Evolutionary conservation across 2,329 filamentous ascomycete genomes (phyloP).

Genomic region (Chaetomiaceae sp.): DNA sequence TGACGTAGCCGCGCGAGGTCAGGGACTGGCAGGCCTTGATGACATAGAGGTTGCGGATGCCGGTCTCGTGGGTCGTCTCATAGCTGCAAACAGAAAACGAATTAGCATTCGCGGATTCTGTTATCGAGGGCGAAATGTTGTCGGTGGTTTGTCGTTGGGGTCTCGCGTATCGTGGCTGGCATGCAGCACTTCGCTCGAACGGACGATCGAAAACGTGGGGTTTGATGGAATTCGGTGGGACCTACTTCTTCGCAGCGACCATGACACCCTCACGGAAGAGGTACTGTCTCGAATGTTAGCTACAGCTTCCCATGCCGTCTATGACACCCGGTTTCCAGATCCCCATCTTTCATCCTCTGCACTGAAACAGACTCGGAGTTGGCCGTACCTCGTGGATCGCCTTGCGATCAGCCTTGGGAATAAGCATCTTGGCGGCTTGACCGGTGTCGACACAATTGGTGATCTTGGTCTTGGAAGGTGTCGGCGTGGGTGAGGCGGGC

Average conservation of each 20-base stretch:
- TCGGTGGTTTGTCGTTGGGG: slow-evolving; percentile 1
- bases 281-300: slow-evolving; percentile 37
- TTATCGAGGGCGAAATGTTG: not conserved
- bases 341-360: not conserved
- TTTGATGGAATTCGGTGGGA: slow-evolving; percentile 16
- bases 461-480: slow-evolving; percentile 48
- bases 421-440: slow-evolving; percentile 74
- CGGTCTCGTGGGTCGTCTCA: slow-evolving; percentile 72
- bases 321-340: slow-evolving; percentile 22
- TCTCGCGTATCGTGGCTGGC: slow-evolving; percentile 10
- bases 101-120: slow-evolving; percentile 21
- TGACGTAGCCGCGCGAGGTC: slow-evolving; percentile 96
- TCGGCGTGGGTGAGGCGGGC: slow-evolving; percentile 33
- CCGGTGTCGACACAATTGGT: slow-evolving; percentile 33
- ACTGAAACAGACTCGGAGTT: slow-evolving; percentile 11
- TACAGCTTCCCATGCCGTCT: not conserved
- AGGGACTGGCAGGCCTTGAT: slow-evolving; percentile 99
- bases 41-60: slow-evolving; percentile 99
- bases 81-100: slow-evolving; percentile 27
- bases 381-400: slow-evolving; percentile 78
- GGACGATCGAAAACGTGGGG: not conserved
- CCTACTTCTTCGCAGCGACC: slow-evolving; percentile 96
- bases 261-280: slow-evolving; percentile 92
- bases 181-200: slow-evolving; percentile 6
- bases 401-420: slow-evolving; percentile 99